Percentiles rank a stretch among this genome's conserved stretches.
phyloP scores from a whole-genome alignment of 768 basidiomycete species.

The Paxillus rubicundulus region DNA sequence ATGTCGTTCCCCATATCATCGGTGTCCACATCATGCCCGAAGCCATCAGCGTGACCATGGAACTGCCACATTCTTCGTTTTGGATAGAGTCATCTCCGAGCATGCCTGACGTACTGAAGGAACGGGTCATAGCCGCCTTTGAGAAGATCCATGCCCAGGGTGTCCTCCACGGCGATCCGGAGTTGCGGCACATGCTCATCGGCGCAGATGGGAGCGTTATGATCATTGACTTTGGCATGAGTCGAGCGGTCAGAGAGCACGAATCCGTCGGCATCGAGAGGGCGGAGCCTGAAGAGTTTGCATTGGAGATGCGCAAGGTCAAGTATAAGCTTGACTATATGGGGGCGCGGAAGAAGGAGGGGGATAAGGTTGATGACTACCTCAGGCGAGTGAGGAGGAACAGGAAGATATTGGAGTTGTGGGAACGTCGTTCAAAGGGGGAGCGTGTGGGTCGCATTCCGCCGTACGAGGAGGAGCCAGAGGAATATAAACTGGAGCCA shows the following conservation, averaged over 20 bases:
- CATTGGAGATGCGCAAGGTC: constrained; percentile 54
- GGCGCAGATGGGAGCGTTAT: constrained; percentile 51
- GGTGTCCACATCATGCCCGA: constrained; percentile 42
- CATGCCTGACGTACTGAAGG: constrained; percentile 56
- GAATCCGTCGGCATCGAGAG: constrained; percentile 33
- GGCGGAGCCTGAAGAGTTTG: constrained; percentile 42
- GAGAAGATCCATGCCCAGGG: constrained; percentile 46
- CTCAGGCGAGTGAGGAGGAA: constrained; percentile 31
- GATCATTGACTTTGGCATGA: constrained; percentile 54
- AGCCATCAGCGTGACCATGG: constrained; percentile 45
- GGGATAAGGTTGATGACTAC: constrained; percentile 31
- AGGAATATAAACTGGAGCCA: constrained; percentile 31
- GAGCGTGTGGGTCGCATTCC: constrained; percentile 31
- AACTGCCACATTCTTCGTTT: constrained; percentile 54
- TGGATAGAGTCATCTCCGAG: constrained; percentile 60
- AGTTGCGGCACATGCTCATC: constrained; percentile 53
- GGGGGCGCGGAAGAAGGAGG: constrained; percentile 36
- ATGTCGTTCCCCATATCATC: constrained; percentile 51
- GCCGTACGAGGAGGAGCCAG: constrained; percentile 28
- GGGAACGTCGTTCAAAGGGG: constrained; percentile 28
- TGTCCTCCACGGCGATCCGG: constrained; percentile 47
- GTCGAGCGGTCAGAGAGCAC: constrained; percentile 30
- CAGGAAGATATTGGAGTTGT: constrained; percentile 21
- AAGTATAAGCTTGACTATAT: constrained; percentile 51
- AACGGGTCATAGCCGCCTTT: constrained; percentile 49